Evolutionary conservation across 2,329 filamentous ascomycete species (phyloP).

Genomic region (Xylariaceae sp.): DNA sequence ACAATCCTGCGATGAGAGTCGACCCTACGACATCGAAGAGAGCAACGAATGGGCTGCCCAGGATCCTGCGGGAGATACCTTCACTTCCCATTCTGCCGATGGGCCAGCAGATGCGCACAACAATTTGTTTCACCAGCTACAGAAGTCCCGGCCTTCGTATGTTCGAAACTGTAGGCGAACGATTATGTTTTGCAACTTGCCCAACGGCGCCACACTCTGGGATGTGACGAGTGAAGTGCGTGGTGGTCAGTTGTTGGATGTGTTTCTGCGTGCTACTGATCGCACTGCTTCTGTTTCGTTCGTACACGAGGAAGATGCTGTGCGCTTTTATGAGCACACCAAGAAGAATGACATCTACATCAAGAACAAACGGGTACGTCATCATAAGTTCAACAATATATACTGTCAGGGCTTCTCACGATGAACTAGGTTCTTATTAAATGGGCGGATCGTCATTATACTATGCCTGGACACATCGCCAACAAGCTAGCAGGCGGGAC

Average conservation of each 20-base stretch:
- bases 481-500: constrained; percentile 61
- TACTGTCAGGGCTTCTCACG: constrained; percentile 10
- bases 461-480: constrained; percentile 56
- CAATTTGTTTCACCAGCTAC: constrained; percentile 11
- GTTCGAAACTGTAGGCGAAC: constrained; percentile 48
- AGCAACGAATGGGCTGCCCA: constrained; percentile 22
- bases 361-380: constrained; percentile 58
- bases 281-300: constrained; percentile 65
- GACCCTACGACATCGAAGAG: constrained; percentile 8
- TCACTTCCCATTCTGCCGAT: constrained; percentile 24
- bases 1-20: constrained; percentile 8
- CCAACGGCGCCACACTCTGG: constrained; percentile 56
- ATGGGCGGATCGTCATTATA: constrained; percentile 69
- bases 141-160: constrained; percentile 24
- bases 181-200: constrained; percentile 57
- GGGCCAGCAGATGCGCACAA: constrained; percentile 17
- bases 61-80: constrained; percentile 18
- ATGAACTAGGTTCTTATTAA: constrained; percentile 54
- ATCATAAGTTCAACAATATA: neutral
- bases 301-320: constrained; percentile 56
- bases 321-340: constrained; percentile 58
- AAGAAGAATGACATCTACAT: constrained; percentile 64
- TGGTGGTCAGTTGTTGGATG: constrained; percentile 65
- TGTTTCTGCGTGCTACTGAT: constrained; percentile 57
- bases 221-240: constrained; percentile 62